phyloP scores from a whole-genome alignment of 2,329 filamentous ascomycete species.

The Penicillium sp. region DNA sequence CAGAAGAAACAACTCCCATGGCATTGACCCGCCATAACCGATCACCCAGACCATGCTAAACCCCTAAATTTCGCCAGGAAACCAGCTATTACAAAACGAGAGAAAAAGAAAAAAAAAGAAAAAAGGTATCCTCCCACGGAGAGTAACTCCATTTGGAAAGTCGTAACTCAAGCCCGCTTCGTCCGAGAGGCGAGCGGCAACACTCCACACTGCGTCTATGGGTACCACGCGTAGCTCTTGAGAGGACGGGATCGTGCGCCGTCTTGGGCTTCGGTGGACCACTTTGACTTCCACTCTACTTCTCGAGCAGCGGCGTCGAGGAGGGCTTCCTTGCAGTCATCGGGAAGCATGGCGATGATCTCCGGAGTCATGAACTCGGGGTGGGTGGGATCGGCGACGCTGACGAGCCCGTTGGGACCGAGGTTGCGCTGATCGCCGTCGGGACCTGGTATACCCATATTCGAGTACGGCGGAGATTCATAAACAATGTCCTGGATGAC shows the following conservation, averaged over 20 bases:
- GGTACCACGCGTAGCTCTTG: conserved; percentile 43
- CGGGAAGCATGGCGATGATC: conserved; percentile 44
- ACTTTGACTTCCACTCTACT: conserved; percentile 67
- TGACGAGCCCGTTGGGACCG: conserved; percentile 43
- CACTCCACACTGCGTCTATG: conserved; percentile 21
- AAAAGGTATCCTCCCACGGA: not conserved
- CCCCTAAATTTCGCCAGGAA: conserved; percentile 12
- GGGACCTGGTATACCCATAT: conserved; percentile 57
- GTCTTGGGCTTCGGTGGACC: conserved; percentile 66
- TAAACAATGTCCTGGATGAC: conserved; percentile 61
- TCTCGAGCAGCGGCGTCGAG: conserved; percentile 65
- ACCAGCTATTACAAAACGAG: too few species aligned
- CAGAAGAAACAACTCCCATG: conserved; percentile 12
- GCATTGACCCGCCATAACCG: conserved; percentile 19
- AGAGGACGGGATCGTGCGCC: conserved; percentile 36
- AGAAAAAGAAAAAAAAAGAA: conserved; percentile 5
- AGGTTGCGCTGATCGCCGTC: conserved; percentile 41
- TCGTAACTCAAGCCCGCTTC: too few species aligned
- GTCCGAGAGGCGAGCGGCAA: too few species aligned
- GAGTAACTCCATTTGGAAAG: not conserved
- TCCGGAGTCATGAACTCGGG: conserved; percentile 41
- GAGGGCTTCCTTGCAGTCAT: conserved; percentile 66
- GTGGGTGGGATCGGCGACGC: conserved; percentile 33
- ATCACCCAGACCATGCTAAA: conserved; percentile 20
- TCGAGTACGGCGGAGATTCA: conserved; percentile 57